Conservation (phyloP, 176 grass and related monocot genomes). For the Avena sativa region DNA sequence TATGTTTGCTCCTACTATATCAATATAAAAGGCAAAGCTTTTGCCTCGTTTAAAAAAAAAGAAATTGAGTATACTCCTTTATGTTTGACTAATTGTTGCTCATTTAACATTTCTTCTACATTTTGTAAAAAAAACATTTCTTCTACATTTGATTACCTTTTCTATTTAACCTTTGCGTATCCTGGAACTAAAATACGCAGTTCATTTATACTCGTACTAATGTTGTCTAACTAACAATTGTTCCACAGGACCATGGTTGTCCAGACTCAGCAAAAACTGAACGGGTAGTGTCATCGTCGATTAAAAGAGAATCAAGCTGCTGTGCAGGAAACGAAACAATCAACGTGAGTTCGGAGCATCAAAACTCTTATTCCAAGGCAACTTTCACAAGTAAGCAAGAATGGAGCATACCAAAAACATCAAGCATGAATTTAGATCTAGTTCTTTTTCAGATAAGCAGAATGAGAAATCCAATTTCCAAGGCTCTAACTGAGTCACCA, state of each 20-base stretch:
- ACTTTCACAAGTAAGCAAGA: constrained; percentile 36
- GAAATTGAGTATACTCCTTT: constrained; percentile 8
- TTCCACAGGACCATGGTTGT: constrained; percentile 34
- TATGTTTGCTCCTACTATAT: too few species aligned
- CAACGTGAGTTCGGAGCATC: constrained; percentile 21
- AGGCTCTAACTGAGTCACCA: constrained; percentile 35
- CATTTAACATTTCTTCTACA: background rate
- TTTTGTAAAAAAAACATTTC: background rate
- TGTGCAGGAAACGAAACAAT: constrained; percentile 45
- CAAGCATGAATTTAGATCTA: constrained; percentile 50
- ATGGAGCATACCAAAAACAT: constrained; percentile 49
- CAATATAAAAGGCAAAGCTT: too few species aligned
- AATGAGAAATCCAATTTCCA: constrained; percentile 54
- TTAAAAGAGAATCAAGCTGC: constrained; percentile 32
- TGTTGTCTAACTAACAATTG: constrained; percentile 25
- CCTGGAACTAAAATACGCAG: background rate
- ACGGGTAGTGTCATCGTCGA: constrained; percentile 30
- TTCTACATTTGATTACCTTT: background rate
- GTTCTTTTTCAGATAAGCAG: constrained; percentile 60
- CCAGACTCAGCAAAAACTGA: constrained; percentile 37
- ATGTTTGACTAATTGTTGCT: background rate
- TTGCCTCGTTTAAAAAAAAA: too few species aligned
- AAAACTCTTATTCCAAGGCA: constrained; percentile 40
- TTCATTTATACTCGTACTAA: background rate
- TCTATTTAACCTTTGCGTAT: background rate